Conservation (phyloP, 2,329 filamentous ascomycete species). For the Arthrobotrys sphaeroides region DNA sequence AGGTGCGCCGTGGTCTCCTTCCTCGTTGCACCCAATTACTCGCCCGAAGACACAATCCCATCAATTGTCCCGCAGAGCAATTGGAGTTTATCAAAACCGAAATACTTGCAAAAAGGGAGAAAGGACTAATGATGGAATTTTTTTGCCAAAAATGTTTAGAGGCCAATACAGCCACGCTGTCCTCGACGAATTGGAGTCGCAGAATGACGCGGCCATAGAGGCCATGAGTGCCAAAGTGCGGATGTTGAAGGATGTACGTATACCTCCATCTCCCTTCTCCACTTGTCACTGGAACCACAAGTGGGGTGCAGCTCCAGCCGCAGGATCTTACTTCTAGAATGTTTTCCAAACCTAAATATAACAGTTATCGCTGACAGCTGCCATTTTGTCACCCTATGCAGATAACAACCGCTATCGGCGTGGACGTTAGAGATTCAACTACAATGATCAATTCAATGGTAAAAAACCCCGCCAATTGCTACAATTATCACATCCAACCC, state of each 20-base stretch:
- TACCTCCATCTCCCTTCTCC: not conserved
- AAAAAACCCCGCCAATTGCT: not conserved
- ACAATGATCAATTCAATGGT: slow-evolving; percentile 87
- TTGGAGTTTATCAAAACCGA: no score
- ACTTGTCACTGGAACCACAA: not conserved
- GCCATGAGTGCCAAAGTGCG: slow-evolving; percentile 91
- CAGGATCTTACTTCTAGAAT: not conserved
- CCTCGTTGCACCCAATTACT: no score
- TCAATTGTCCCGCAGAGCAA: no score
- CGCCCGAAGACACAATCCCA: no score
- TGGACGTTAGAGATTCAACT: slow-evolving; percentile 91
- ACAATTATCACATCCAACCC: no score
- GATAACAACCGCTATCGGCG: slow-evolving; percentile 92
- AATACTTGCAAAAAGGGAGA: no score
- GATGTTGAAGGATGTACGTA: slow-evolving; percentile 84
- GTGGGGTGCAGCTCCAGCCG: not conserved
- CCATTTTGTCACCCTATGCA: slow-evolving; percentile 60
- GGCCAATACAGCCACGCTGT: slow-evolving; percentile 94
- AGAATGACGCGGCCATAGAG: slow-evolving; percentile 89
- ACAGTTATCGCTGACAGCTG: not conserved
- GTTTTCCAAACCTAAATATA: not conserved
- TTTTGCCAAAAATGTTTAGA: slow-evolving; percentile 64
- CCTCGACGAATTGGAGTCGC: slow-evolving; percentile 90
- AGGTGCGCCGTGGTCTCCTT: not conserved
- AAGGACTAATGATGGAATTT: no score